Base-by-base conservation (phyloP, 2,329 filamentous ascomycete species). In the Myrmaecium sp. region DNA sequence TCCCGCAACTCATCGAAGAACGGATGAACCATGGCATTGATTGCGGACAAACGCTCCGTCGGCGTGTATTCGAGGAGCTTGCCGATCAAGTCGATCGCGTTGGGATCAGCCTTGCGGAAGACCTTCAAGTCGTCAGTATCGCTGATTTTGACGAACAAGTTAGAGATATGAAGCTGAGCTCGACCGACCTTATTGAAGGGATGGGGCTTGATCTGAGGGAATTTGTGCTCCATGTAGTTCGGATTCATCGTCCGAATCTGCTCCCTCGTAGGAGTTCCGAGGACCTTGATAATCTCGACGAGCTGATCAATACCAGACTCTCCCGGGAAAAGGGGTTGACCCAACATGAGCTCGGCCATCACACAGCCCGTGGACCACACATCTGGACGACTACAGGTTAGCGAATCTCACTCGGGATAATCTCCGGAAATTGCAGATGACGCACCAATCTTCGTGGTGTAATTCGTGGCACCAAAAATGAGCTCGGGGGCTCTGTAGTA, bases 141-240 rank as follows among this genome's bases (percentile, higher is more conserved):
- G 21, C 22, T 20, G 20, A 12, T 14, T 17, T 15, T 20, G 16
- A 33, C 17, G 20, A 27, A 14, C 22, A 21, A 28, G 7, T n/a
- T n/a, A n/a, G n/a, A n/a, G n/a, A n/a, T n/a, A n/a, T n/a, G n/a
- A n/a, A n/a, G n/a, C n/a, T n/a, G n/a, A 21, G 18, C 27, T 21
- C 33, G 33, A 45, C 38, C 41, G 46, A 73, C 69, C 69, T 95
- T 95, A 61, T 79, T 91, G 66, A 98, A 98, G 15, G 89, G 89
- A 49, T 98, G 89, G 31, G 89, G 89, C 64, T 98, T 98, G 63
- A 98, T 98, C 57, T 98, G 89, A 25, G 89, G 89, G 58, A 98
- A 98, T 62, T 95, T 95, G 63, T 98, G 89, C 61, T 98, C 89
- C 89, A 98, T 98, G 58, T 98, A 98, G 58, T 98, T 98, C 32